These are phyloP conservation scores for Clathrus columnatus DNA, from an alignment of 768 basidiomycete genomes.

Conservation along the genomic window DNA sequence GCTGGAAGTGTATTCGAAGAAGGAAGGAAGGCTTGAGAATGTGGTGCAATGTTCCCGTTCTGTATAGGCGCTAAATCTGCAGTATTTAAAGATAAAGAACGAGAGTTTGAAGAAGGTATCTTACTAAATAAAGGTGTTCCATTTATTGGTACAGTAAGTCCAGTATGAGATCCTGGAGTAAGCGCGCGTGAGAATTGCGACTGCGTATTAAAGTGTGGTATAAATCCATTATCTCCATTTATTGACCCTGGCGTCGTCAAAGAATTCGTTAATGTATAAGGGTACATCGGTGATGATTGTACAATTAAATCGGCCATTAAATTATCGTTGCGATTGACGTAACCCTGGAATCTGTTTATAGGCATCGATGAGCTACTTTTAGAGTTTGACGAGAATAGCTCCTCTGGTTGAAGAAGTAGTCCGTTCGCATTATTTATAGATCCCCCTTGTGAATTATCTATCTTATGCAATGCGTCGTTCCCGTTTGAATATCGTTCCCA, in stretches of 20 bases:
- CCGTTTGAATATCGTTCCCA: no score
- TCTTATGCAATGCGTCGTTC: no score
- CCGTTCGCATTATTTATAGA: no score
- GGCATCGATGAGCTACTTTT: background rate
- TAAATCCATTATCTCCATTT: background rate
- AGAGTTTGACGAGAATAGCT: background rate
- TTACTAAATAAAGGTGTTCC: background rate
- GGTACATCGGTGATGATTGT: background rate
- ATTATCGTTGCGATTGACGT: background rate
- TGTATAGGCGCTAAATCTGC: background rate
- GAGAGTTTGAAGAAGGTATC: background rate
- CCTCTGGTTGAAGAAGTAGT: no score
- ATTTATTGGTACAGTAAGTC: background rate
- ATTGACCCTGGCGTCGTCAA: background rate
- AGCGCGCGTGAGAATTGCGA: background rate
- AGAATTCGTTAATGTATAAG: background rate
- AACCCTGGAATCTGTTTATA: background rate
- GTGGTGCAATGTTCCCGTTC: background rate
- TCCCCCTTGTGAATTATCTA: no score
- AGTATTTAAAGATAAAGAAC: background rate
- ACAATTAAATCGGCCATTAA: background rate
- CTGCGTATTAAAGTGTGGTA: background rate
- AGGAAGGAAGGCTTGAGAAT: background rate
- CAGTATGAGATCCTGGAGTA: background rate
- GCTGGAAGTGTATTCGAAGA: background rate